Base-by-base conservation (phyloP, 2,329 filamentous ascomycete genomes). In the Talaromyces funiculosus region DNA sequence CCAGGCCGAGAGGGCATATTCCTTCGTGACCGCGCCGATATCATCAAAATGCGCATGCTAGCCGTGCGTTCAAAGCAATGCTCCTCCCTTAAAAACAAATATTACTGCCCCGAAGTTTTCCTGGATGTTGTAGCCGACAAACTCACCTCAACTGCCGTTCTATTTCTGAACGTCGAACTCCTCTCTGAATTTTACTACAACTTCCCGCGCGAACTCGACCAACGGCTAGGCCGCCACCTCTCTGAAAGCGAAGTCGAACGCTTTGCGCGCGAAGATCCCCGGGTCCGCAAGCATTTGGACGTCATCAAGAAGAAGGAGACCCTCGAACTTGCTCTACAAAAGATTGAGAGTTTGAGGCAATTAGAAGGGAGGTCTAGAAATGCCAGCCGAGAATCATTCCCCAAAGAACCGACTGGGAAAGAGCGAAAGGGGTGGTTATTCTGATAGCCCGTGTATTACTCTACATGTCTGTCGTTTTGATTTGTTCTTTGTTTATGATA, bases 181-280 rank as follows among this genome's bases (percentile, higher is more conserved):
- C 84, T 99, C 18, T 93, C 90, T 1, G 96, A 99, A 71, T 99
- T 97, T 73, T 97, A 96, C 78, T 96, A 97, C 77, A 92, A 94
- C 72, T 99, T 99, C 75, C 94, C 94, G 0, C 85, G 94, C 40
- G 92, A 97, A 72, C 84, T 99, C 12, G 94, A 99, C 73, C 80
- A 88, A 62, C 86, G 92, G 35, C 86, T 99, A 10, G 91, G 93
- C 49, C 86, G 91, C 26, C 88, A 91, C 67, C 81, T 97, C 63
- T 85, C 85, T 35, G 85, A 89, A 59, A 86, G 86, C 5, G 88
- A 97, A 69, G 84, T 97, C 4, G 93, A 99, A 72, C 84, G 85
- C 26, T 97, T 99, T 68, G 94, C 94, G 3, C 86, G 90, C 57
- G 94, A 99, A 75, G 95, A 99, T 70, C 89, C 91, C 18, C 94